Evolutionary conservation across 805 yeast species (phyloP).

Genomic region (Hanseniaspora osmophila): DNA sequence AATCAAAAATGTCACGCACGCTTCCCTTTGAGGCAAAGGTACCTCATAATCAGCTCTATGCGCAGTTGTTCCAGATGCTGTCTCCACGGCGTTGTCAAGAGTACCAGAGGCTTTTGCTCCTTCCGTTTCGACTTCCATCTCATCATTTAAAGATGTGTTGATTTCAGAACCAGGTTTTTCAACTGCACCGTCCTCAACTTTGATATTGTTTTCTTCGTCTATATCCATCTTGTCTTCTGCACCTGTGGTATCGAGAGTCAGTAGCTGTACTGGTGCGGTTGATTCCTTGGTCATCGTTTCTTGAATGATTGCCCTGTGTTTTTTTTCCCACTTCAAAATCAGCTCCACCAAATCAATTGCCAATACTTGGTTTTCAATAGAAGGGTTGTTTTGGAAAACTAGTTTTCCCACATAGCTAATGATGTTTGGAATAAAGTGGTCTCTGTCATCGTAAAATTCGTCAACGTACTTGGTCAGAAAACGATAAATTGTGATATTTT

Average conservation of each 20-base stretch:
- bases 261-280: too few relatives aligned
- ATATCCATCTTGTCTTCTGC: conserved; percentile 17
- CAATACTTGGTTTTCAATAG: conserved; percentile 65
- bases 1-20: conserved; percentile 77
- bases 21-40: conserved; percentile 73
- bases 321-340: conserved; percentile 70
- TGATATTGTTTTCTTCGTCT: too few relatives aligned
- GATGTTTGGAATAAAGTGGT: conserved; percentile 76
- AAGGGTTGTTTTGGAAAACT: conserved; percentile 62
- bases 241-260: conserved; percentile 10
- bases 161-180: too few relatives aligned
- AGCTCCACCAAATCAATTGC: conserved; percentile 85
- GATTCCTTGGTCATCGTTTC: neutral
- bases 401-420: conserved; percentile 87
- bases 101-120: too few relatives aligned
- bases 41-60: conserved; percentile 22
- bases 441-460: conserved; percentile 72
- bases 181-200: too few relatives aligned
- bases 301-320: neutral
- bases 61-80: too few relatives aligned
- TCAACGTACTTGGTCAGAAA: conserved; percentile 78
- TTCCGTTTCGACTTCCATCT: too few relatives aligned
- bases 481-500: conserved; percentile 76
- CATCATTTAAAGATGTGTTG: too few relatives aligned
- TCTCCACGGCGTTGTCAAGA: too few relatives aligned